Conservation (phyloP, 192 early-diverging fungal species). For the Coemansia sp. region DNA sequence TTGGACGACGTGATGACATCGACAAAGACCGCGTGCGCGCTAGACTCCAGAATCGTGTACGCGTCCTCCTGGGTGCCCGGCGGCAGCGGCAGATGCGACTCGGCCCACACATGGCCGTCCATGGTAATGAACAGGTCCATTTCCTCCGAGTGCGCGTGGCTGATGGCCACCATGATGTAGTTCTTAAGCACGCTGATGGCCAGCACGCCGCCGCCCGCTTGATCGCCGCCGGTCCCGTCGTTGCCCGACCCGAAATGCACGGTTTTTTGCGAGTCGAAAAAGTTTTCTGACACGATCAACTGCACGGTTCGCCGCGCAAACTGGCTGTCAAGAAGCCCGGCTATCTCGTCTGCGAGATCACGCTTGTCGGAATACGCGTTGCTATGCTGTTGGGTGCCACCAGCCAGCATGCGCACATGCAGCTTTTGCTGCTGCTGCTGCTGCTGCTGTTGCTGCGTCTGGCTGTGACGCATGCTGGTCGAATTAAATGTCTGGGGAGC, state of each 20-base stretch:
- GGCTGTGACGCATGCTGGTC: neutral
- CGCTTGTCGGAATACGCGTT: neutral
- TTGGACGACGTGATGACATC: conserved; percentile 62
- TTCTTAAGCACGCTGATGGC: conserved; percentile 70
- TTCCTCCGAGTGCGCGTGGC: conserved; percentile 56
- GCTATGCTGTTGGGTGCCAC: neutral
- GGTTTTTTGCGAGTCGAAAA: conserved; percentile 60
- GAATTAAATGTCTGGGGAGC: neutral
- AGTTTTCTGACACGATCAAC: conserved; percentile 77
- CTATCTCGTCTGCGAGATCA: conserved; percentile 12
- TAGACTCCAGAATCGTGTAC: conserved; percentile 87
- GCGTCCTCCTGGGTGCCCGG: conserved; percentile 62
- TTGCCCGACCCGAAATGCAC: conserved; percentile 63
- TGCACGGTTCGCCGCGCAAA: conserved; percentile 22
- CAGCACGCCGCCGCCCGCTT: conserved; percentile 67
- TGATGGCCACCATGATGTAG: conserved; percentile 72
- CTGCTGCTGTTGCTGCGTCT: conserved; percentile 12
- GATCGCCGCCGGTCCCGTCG: conserved; percentile 52
- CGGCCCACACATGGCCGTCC: conserved; percentile 69
- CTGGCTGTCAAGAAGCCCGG: conserved; percentile 31
- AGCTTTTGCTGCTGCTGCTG: conserved; percentile 20
- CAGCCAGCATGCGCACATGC: conserved; percentile 12
- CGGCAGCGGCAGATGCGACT: conserved; percentile 62
- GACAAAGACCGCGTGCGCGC: conserved; percentile 70
- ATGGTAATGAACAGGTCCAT: conserved; percentile 67